Conservation (phyloP, 2,329 filamentous ascomycete genomes). For the Penicillium sp. region DNA sequence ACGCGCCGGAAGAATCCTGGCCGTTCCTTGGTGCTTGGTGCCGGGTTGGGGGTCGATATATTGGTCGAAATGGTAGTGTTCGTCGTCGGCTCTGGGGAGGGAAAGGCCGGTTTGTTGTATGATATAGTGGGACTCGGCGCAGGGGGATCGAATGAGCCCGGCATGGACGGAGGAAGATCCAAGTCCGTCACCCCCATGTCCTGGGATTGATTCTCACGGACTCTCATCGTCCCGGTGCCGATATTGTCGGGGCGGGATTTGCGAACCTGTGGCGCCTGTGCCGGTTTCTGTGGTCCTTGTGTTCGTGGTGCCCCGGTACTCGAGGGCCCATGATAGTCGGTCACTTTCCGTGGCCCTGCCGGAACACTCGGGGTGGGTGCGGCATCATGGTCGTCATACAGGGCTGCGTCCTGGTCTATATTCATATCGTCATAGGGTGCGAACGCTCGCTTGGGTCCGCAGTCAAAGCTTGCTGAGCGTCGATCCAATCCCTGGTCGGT, state of each 20-base stretch:
- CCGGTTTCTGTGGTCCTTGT: slow-evolving; percentile 42
- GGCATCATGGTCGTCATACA: slow-evolving; percentile 67
- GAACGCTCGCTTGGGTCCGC: slow-evolving; percentile 39
- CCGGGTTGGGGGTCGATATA: not conserved
- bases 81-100: slow-evolving; percentile 43
- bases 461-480: slow-evolving; percentile 50
- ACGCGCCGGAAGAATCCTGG: slow-evolving; percentile 92
- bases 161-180: slow-evolving; percentile 43
- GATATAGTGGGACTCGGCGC: slow-evolving; percentile 57
- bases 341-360: slow-evolving; percentile 68
- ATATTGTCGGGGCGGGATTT: slow-evolving; percentile 44
- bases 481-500: slow-evolving; percentile 35
- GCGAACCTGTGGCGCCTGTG: slow-evolving; percentile 38
- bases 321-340: slow-evolving; percentile 31
- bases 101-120: slow-evolving; percentile 50
- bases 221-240: slow-evolving; percentile 37
- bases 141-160: slow-evolving; percentile 51
- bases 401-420: slow-evolving; percentile 24
- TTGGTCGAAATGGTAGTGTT: slow-evolving; percentile 17
- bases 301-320: slow-evolving; percentile 31
- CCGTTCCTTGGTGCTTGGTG: slow-evolving; percentile 61
- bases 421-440: slow-evolving; percentile 23
- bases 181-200: slow-evolving; percentile 28
- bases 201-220: slow-evolving; percentile 33
- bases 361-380: slow-evolving; percentile 85